These are phyloP conservation scores for Leptographium lundbergii DNA, from an alignment of 2,329 filamentous ascomycete genomes.

Conservation along the genomic window DNA sequence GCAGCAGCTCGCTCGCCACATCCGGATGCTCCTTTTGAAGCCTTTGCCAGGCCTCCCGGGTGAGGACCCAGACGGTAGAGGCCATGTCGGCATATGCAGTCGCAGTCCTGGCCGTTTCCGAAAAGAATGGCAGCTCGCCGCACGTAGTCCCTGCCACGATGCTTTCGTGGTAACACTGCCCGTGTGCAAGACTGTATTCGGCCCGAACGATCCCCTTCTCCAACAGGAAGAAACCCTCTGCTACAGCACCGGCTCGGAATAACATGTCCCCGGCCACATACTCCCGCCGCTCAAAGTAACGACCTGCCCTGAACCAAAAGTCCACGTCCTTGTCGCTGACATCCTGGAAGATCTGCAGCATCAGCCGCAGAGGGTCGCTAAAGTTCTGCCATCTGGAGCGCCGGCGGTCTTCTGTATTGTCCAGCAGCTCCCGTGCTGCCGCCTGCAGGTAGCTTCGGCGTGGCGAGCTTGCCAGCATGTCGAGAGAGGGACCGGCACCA, in stretches of 20 bases:
- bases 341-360: conserved; percentile 91
- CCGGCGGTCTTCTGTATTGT: conserved; percentile 46
- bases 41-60: conserved; percentile 54
- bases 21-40: conserved; percentile 63
- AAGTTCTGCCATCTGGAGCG: conserved; percentile 70
- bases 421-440: conserved; percentile 65
- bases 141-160: conserved; percentile 92
- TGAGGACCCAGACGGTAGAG: conserved; percentile 73
- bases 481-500: conserved; percentile 20
- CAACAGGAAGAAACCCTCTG: conserved; percentile 79
- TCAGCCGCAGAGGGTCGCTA: conserved; percentile 78
- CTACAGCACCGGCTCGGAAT: conserved; percentile 63
- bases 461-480: conserved; percentile 59
- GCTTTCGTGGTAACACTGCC: conserved; percentile 66
- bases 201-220: conserved; percentile 81
- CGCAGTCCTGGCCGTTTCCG: conserved; percentile 74
- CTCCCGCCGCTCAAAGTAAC: conserved; percentile 61
- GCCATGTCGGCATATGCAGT: conserved; percentile 75
- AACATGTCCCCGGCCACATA: conserved; percentile 59
- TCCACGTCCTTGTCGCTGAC: conserved; percentile 79
- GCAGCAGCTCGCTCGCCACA: conserved; percentile 71
- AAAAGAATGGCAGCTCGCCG: conserved; percentile 93
- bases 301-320: conserved; percentile 76
- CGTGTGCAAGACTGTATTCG: conserved; percentile 85
- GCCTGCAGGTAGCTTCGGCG: conserved; percentile 64